Evolutionary conservation across 1,139 yeast species (phyloP), one percentile per base, ranked within the genome.

Genomic region (Taiozyma sp.): DNA sequence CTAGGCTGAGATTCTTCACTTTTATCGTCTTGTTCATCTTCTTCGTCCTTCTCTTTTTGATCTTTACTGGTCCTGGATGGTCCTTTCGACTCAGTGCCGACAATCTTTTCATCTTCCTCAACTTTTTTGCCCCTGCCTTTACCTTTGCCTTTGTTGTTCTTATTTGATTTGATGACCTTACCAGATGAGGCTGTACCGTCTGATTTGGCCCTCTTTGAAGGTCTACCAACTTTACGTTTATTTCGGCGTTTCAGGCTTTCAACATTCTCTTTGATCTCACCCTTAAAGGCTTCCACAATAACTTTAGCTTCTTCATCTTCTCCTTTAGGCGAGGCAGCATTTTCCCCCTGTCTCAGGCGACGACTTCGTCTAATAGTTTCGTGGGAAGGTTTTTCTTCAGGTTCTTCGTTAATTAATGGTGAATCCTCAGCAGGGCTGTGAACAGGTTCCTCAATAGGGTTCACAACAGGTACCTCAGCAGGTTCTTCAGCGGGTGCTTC

Each of bases 121-220:
- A 13, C 48, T 44, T 34, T 43, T n/a, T 35, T 43, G 21, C 45
- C 44, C 22, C 42, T 24, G 6, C 37, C 24, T n/a, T 41, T 42
- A 3, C 35, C 39, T 47, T 44, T 44, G 13, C 42, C 35, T 34
- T 45, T 26, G 14, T 6, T n/a, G 8, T 8, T 7, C 30, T 19
- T 42, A 35, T 28, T 46, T 16, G n/a, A n/a, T 14, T 28, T 43
- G 19, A 16, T 28, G n/a, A 16, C 24, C 11, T 28, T 21, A 13
- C 24, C 39, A 19, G 26, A 14, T 10, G 43, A 22, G 5, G 19
- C 19, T 5, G 14, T 7, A 11, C 22, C 21, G 29, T 40, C 43
- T 22, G 45, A 40, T 45, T 29, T 52, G 46, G 41, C 42, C 43
- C 35, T 49, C 49, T 40, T 53, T 6, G 47, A 26, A 16, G 50